A percentile compares a stretch with the other conserved stretches of the same genome.
phyloP scores from a whole-genome alignment of 805 yeast species.

The Ogataea trehalophila region DNA sequence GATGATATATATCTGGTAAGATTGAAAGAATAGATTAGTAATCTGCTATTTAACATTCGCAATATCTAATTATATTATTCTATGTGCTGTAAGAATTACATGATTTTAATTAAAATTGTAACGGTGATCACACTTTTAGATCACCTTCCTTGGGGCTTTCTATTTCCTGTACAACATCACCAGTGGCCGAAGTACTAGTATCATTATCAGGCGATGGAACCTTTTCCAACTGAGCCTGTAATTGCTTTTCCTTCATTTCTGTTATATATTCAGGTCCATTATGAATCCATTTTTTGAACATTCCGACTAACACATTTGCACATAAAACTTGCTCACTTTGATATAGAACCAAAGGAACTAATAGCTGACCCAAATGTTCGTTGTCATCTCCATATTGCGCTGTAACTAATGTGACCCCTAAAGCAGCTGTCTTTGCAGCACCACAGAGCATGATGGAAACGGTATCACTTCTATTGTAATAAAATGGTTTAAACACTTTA shows the following conservation, averaged over 20 bases:
- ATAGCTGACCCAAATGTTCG: conserved; percentile 58
- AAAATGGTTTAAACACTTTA: conserved; percentile 54
- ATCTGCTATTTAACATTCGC: neutral
- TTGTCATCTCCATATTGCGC: conserved; percentile 55
- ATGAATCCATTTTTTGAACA: conserved; percentile 68
- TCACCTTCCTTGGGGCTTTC: neutral
- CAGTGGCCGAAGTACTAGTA: neutral
- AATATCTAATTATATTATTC: neutral
- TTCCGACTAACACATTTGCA: conserved; percentile 65
- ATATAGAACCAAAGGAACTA: conserved; percentile 80
- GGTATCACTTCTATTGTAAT: conserved; percentile 65
- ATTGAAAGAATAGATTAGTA: conserved; percentile 2
- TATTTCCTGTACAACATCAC: neutral
- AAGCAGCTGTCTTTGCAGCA: conserved; percentile 90
- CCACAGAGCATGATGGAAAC: conserved; percentile 83
- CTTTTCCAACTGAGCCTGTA: neutral
- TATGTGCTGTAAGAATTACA: no score
- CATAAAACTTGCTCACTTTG: conserved; percentile 84
- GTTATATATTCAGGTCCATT: conserved; percentile 19
- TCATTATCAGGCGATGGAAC: neutral
- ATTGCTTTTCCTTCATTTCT: conserved; percentile 1
- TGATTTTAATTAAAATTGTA: no score
- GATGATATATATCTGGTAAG: conserved; percentile 2
- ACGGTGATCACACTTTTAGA: no score
- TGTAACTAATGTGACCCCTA: conserved; percentile 80